Conservation (phyloP, 768 basidiomycete genomes). For the Neoboletus brunneissimus region DNA sequence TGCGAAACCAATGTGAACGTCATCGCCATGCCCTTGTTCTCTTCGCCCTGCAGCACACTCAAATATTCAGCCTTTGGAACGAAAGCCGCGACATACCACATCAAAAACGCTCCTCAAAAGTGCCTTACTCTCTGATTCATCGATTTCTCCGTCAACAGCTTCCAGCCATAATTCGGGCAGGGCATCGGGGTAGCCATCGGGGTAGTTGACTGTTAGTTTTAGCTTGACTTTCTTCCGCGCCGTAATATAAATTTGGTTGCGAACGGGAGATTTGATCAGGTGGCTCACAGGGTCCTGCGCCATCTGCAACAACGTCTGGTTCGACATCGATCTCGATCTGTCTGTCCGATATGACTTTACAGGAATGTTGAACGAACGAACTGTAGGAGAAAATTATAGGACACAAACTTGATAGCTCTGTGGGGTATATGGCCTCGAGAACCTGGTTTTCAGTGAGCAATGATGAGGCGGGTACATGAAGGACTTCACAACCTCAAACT, state of each 20-base stretch:
- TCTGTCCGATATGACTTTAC: conserved; percentile 79
- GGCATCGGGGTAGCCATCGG: conserved; percentile 79
- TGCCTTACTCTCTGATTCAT: conserved; percentile 51
- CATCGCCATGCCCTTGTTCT: conserved; percentile 95
- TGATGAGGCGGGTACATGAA: conserved; percentile 3
- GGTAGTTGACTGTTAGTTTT: conserved; percentile 70
- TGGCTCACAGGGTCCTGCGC: conserved; percentile 52
- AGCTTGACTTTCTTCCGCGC: conserved; percentile 61
- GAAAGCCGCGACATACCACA: conserved; percentile 43
- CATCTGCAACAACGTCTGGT: conserved; percentile 74
- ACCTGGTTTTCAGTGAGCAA: conserved; percentile 50
- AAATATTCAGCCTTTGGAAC: background rate
- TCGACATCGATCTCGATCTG: conserved; percentile 83
- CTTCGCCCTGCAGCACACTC: conserved; percentile 55
- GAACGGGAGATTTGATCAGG: background rate
- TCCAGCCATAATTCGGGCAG: conserved; percentile 73
- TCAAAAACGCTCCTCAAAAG: conserved; percentile 57
- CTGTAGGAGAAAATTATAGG: conserved; percentile 31
- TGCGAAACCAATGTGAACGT: conserved; percentile 91
- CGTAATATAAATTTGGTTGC: conserved; percentile 8
- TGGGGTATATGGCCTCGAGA: conserved; percentile 93
- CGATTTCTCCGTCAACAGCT: conserved; percentile 59
- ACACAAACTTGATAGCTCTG: conserved; percentile 86
- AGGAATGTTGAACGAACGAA: conserved; percentile 46
- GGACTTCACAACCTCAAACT: conserved; percentile 70